These are phyloP conservation scores for Calonectria pseudoreteaudii DNA, from an alignment of 2,329 filamentous ascomycete genomes.

Conservation along the genomic window DNA sequence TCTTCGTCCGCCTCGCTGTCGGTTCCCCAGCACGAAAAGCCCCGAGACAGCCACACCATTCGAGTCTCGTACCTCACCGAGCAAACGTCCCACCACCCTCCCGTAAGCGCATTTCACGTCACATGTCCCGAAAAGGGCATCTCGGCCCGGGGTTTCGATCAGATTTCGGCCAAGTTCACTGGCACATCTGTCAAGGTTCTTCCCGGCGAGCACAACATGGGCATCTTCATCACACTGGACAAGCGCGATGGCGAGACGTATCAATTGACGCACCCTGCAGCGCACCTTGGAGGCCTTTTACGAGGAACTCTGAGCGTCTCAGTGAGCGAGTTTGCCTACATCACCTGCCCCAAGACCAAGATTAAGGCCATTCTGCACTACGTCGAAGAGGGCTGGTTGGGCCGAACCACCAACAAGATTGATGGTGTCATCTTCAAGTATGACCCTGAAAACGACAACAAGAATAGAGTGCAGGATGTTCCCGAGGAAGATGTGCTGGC, in stretches of 20 bases:
- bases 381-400: constrained; percentile 93
- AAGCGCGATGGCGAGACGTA: constrained; percentile 89
- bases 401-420: constrained; percentile 90
- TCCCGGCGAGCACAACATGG: constrained; percentile 92
- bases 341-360: constrained; percentile 90
- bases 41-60: constrained; percentile 64
- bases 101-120: constrained; percentile 95
- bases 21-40: constrained; percentile 60
- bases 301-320: constrained; percentile 89
- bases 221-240: constrained; percentile 91
- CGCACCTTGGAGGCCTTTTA: constrained; percentile 88
- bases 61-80: constrained; percentile 95
- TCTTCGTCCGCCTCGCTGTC: constrained; percentile 63
- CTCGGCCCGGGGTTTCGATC: constrained; percentile 89
- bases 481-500: constrained; percentile 86
- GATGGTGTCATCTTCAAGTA: constrained; percentile 93
- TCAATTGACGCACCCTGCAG: constrained; percentile 93
- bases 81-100: constrained; percentile 97
- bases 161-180: constrained; percentile 97
- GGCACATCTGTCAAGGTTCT: constrained; percentile 93
- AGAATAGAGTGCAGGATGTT: constrained; percentile 85
- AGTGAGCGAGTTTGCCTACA: constrained; percentile 88
- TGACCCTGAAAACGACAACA: constrained; percentile 86
- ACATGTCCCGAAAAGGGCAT: constrained; percentile 93
- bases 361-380: constrained; percentile 95